Base-by-base conservation (phyloP, 2,329 filamentous ascomycete species). In the Aspergillus aculeatus region DNA sequence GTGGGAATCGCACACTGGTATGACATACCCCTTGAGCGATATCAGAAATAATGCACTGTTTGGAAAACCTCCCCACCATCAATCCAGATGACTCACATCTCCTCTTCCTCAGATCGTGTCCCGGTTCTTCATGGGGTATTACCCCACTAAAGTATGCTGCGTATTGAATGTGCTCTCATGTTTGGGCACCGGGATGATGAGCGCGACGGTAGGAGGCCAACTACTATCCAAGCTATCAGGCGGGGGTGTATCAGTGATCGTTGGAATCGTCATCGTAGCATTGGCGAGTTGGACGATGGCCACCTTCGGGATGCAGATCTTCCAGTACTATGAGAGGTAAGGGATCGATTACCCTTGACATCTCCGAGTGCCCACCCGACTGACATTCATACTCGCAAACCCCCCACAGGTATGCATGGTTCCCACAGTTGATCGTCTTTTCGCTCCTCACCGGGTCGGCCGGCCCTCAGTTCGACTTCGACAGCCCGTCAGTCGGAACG, bases 111-210 rank as follows among this genome's bases (percentile, higher is more conserved):
- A 77, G 75, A 75, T 79, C 44, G 70, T 77, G 47, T 66, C 71
- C 21, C 75, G 76, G 26, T 78, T 75, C 59, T 77, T 77, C 51
- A 77, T 79, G 75, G 77, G 77, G 5, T 79, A 78, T 61, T 78
- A 74, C 44, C 76, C 77, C 10, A 74, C 71, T 60, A 78, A 77
- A 63, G 62, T 78, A 35, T 75, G 67, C 68, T 77, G 69, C 62
- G 66, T 72, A 4, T 64, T 80, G 24, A 79, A 79, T 53, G 69
- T 80, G 16, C 67, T 80, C 32, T 77, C 77, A 53, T 77, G 77
- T 66, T 54, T 78, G 19, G 78, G 78, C 14, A 80, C 77, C 49
- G 72, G 75, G 32, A 78, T 79, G 68, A 73, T 80, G 56, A 77
- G 76, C 64, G 71, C 70, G 38, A 73, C 78, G 29, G 70, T 79